These are phyloP conservation scores for Pseudozyma pruni DNA, from an alignment of 1,284 basidiomycete species.

Conservation along the genomic window DNA sequence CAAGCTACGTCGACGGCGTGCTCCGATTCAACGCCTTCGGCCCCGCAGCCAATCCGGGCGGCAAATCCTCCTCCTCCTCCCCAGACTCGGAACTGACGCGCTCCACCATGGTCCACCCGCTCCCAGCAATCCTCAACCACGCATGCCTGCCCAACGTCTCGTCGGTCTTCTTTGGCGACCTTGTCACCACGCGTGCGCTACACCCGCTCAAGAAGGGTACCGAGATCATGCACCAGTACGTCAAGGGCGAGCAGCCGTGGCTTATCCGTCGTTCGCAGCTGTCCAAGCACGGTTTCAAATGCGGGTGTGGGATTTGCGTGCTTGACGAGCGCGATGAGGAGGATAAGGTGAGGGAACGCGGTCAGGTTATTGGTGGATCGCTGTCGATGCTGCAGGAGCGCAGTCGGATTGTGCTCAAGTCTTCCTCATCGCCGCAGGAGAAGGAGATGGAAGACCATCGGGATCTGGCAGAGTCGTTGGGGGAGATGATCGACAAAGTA, in stretches of 20 bases:
- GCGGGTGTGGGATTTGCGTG: conserved; percentile 57
- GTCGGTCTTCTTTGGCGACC: conserved; percentile 64
- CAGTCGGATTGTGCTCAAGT: conserved; percentile 56
- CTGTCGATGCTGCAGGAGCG: conserved; percentile 58
- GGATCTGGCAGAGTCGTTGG: conserved; percentile 52
- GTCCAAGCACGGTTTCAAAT: conserved; percentile 64
- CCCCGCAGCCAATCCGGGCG: conserved; percentile 55
- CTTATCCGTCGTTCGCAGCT: conserved; percentile 54
- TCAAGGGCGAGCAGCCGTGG: conserved; percentile 62
- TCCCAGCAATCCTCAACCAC: conserved; percentile 67
- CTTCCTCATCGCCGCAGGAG: conserved; percentile 5
- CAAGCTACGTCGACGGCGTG: conserved; percentile 65
- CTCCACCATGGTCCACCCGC: conserved; percentile 65
- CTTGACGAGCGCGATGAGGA: conserved; percentile 59
- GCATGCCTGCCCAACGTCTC: conserved; percentile 66
- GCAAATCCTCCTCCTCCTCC: conserved; percentile 17
- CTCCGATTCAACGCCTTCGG: conserved; percentile 67
- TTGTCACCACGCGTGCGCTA: conserved; percentile 63
- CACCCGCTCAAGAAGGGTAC: conserved; percentile 55
- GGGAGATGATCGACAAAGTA: conserved; percentile 45
- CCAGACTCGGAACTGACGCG: conserved; percentile 47
- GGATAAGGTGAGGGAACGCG: conserved; percentile 36
- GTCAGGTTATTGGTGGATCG: conserved; percentile 50
- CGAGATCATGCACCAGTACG: conserved; percentile 67
- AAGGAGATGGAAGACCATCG: conserved; percentile 49